These are phyloP conservation scores for Sporothrix protearum DNA, from an alignment of 2,329 filamentous ascomycete species.

Conservation along the genomic window DNA sequence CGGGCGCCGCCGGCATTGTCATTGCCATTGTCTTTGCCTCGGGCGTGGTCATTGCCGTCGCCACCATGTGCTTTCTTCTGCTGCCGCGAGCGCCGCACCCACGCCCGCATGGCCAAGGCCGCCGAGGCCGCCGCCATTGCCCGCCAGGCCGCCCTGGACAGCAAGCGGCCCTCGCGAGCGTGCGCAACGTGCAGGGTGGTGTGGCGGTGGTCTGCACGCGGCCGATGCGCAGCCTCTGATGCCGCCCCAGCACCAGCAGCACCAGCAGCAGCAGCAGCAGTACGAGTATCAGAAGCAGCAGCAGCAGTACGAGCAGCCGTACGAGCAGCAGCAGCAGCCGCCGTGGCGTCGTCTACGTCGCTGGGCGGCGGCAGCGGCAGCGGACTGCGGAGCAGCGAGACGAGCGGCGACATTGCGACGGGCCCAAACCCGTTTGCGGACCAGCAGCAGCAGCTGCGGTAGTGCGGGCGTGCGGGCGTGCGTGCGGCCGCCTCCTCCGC, in stretches of 20 bases:
- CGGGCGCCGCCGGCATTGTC: conserved; percentile 46
- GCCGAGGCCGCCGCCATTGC: conserved; percentile 49
- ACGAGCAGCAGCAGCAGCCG: conserved; percentile 13
- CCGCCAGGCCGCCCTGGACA: conserved; percentile 41
- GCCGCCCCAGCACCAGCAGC: conserved; percentile 15
- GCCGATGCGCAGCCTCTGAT: conserved; percentile 32
- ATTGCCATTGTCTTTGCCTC: conserved; percentile 47
- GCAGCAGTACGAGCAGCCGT: too few relatives aligned
- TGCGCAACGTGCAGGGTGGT: conserved; percentile 8
- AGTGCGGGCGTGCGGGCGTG: background rate
- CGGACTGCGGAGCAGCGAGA: conserved; percentile 10
- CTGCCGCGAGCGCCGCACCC: conserved; percentile 48
- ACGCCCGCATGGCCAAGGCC: conserved; percentile 44
- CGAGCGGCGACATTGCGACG: conserved; percentile 20
- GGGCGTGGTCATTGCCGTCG: conserved; percentile 40
- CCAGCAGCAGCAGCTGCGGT: conserved; percentile 29
- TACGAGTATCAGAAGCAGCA: too few relatives aligned
- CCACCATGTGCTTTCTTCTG: conserved; percentile 49
- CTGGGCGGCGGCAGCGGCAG: background rate
- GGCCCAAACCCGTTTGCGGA: conserved; percentile 28
- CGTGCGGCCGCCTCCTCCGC: too few relatives aligned
- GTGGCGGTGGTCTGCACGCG: too few relatives aligned
- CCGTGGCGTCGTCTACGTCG: background rate
- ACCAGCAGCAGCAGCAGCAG: too few relatives aligned
- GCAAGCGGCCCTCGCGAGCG: conserved; percentile 40